phyloP scores from a whole-genome alignment of 805 yeast genomes.

The Zygosaccharomyces pseudorouxii region DNA sequence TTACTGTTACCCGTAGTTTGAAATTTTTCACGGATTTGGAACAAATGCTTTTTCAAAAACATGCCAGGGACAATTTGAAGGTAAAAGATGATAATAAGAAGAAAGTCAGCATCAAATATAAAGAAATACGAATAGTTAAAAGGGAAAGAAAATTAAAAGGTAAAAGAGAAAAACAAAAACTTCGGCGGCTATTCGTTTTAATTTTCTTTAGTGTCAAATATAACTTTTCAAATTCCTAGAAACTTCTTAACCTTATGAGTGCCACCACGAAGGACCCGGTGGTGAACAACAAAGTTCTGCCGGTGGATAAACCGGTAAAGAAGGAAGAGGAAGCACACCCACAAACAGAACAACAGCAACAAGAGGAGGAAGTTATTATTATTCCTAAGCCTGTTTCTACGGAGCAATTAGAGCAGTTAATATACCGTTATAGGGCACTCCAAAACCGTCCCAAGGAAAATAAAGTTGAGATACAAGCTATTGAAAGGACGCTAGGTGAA shows the following conservation, averaged over 20 bases:
- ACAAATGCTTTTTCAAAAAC: constrained; percentile 6
- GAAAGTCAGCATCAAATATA: neutral
- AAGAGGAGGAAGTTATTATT: constrained; percentile 5
- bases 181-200: constrained; percentile 10
- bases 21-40: constrained; percentile 2
- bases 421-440: constrained; percentile 33
- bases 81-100: constrained; percentile 6
- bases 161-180: constrained; percentile 3
- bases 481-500: constrained; percentile 39
- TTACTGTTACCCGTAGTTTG: constrained; percentile 8
- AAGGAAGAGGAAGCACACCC: neutral
- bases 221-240: neutral
- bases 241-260: constrained; percentile 1
- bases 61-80: constrained; percentile 5
- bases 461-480: constrained; percentile 40
- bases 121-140: constrained; percentile 12
- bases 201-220: neutral
- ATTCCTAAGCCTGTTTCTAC: constrained; percentile 29
- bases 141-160: constrained; percentile 8
- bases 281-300: constrained; percentile 1
- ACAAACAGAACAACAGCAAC: neutral
- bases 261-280: constrained; percentile 4
- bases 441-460: constrained; percentile 24
- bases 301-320: constrained; percentile 1
- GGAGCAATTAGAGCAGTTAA: constrained; percentile 29